Percentiles rank a stretch among this genome's conserved stretches.
These are phyloP conservation scores for Wallemia hederae DNA, from an alignment of 1,284 basidiomycete genomes.

Conservation along the genomic window DNA sequence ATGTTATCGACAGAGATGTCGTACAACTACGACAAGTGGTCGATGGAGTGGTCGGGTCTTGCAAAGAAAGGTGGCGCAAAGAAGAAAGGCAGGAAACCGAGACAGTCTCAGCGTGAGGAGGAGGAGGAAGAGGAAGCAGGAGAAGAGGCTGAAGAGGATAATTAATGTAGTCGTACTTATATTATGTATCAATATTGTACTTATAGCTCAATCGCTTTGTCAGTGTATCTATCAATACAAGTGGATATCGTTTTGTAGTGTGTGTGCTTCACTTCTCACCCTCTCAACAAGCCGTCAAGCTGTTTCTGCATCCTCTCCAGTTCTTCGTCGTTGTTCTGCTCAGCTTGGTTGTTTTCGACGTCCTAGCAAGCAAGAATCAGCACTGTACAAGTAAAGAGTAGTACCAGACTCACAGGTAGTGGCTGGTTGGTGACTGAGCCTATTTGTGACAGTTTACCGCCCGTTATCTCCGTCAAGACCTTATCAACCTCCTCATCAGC, in stretches of 20 bases:
- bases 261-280: constrained; percentile 16
- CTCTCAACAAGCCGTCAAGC: constrained; percentile 51
- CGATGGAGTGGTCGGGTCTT: neutral
- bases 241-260: neutral
- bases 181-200: neutral
- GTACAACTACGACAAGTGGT: neutral
- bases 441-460: constrained; percentile 71
- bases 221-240: no score
- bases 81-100: no score
- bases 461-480: constrained; percentile 77
- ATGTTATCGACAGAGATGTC: neutral
- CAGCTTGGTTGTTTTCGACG: constrained; percentile 2
- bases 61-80: neutral
- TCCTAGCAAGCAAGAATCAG: neutral
- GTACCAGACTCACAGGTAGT: constrained; percentile 34
- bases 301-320: constrained; percentile 66
- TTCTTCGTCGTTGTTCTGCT: constrained; percentile 29
- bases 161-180: no score
- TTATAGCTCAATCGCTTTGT: neutral
- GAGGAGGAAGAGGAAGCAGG: neutral
- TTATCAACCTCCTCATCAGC: constrained; percentile 94
- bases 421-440: constrained; percentile 35
- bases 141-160: neutral
- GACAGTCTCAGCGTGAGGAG: no score
- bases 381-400: neutral